A percentile compares a stretch with the other conserved stretches of the same genome.
Conservation (phyloP, 2,329 filamentous ascomycete species). For the Aspergillus tubingensis region DNA sequence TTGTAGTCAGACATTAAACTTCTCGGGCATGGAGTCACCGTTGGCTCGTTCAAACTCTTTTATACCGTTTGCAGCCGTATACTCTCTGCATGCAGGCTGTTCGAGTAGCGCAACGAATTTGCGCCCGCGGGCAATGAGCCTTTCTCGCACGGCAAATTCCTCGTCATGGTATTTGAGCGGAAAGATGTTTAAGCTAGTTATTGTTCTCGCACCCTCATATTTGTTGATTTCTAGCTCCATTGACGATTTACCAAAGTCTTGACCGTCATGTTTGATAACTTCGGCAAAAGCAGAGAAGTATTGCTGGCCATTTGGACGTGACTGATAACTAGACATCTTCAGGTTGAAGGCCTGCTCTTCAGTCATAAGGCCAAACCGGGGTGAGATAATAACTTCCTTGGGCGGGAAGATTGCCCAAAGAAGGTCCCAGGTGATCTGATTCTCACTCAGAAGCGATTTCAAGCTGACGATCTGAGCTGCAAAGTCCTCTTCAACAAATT, state of each 20-base stretch:
- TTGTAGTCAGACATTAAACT: background rate
- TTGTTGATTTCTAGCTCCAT: background rate
- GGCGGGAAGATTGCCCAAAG: constrained; percentile 4
- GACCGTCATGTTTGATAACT: background rate
- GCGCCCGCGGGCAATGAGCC: background rate
- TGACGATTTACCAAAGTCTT: background rate
- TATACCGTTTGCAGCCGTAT: background rate
- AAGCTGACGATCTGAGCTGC: background rate
- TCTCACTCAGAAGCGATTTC: background rate
- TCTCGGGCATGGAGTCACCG: background rate
- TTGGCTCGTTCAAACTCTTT: background rate
- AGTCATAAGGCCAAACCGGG: background rate
- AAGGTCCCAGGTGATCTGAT: constrained; percentile 5
- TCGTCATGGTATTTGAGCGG: background rate
- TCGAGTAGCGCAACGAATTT: background rate
- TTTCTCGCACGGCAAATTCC: background rate
- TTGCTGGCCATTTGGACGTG: background rate
- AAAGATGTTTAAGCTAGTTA: background rate
- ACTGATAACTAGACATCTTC: background rate
- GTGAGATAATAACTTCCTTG: background rate
- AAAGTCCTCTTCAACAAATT: constrained; percentile 1
- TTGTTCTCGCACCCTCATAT: background rate
- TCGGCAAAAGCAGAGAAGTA: background rate
- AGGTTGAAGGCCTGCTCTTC: constrained; percentile 2
- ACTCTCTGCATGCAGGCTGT: constrained; percentile 2